Conservation (phyloP, 2,329 filamentous ascomycete species). For the Sclerotinia sclerotiorum region DNA sequence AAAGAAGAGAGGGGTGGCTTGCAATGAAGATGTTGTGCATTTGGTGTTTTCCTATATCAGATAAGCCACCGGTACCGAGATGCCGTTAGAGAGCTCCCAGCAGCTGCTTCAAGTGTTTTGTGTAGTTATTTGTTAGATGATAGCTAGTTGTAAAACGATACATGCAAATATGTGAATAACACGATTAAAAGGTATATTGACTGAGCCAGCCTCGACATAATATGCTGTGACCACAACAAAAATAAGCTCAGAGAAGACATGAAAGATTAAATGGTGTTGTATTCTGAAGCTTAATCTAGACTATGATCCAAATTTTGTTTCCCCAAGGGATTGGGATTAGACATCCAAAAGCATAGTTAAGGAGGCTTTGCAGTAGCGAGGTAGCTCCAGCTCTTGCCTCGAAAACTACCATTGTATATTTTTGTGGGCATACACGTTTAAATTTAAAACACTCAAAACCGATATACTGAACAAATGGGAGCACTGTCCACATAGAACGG, state of each 20-base stretch:
- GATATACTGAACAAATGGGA: too few relatives aligned
- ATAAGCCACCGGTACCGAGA: background rate
- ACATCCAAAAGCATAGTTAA: background rate
- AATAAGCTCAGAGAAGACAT: background rate
- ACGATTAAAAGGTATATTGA: background rate
- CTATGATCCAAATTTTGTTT: background rate
- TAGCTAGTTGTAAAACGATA: background rate
- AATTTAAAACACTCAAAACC: background rate
- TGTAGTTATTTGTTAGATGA: background rate
- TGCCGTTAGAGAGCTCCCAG: background rate
- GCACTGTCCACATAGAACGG: background rate
- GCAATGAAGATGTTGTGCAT: slow-evolving; percentile 7
- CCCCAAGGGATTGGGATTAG: background rate
- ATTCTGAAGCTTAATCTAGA: background rate
- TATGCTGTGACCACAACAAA: background rate
- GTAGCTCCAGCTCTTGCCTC: background rate
- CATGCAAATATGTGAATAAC: background rate
- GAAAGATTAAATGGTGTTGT: background rate
- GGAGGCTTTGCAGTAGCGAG: background rate
- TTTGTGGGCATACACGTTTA: background rate
- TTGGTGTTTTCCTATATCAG: background rate
- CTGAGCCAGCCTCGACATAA: background rate
- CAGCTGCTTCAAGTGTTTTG: background rate
- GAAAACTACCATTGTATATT: background rate
- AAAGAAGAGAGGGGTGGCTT: background rate